These are phyloP conservation scores for Hevea brasiliensis DNA, from an alignment of 345 rosid genomes.

Conservation along the genomic window DNA sequence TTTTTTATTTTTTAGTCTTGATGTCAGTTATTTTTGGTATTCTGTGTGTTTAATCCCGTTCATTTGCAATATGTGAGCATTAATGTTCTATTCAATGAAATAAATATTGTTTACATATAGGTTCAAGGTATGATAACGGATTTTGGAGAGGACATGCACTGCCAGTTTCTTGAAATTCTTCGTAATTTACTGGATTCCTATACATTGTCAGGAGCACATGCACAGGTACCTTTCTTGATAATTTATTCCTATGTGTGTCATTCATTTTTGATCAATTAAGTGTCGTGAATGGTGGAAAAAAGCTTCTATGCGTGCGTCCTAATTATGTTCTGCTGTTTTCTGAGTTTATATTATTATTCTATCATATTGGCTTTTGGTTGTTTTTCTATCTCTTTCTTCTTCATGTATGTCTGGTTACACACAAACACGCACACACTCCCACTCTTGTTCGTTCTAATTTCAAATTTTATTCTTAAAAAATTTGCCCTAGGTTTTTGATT, in stretches of 20 bases:
- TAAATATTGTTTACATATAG: constrained; percentile 38
- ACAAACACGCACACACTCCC: no score
- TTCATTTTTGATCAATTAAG: not conserved
- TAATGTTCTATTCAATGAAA: not conserved
- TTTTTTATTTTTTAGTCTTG: no score
- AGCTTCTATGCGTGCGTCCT: not conserved
- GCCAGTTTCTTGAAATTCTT: constrained; percentile 96
- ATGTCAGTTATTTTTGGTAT: not conserved
- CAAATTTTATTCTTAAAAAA: not conserved
- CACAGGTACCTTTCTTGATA: constrained; percentile 50
- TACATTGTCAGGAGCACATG: constrained; percentile 69
- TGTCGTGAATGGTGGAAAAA: not conserved
- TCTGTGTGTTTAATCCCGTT: not conserved
- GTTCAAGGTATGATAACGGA: constrained; percentile 96
- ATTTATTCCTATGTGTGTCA: constrained; percentile 4
- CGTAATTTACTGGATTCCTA: constrained; percentile 92
- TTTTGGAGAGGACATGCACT: constrained; percentile 92
- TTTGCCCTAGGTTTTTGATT: not conserved
- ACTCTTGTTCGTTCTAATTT: no score
- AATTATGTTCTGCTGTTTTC: not conserved
- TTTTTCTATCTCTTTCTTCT: no score
- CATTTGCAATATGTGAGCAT: not conserved
- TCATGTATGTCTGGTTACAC: no score
- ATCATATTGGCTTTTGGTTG: no score
- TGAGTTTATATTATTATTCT: no score